Conservation (phyloP, 495 filamentous ascomycete genomes). For the Neurospora sp. region DNA sequence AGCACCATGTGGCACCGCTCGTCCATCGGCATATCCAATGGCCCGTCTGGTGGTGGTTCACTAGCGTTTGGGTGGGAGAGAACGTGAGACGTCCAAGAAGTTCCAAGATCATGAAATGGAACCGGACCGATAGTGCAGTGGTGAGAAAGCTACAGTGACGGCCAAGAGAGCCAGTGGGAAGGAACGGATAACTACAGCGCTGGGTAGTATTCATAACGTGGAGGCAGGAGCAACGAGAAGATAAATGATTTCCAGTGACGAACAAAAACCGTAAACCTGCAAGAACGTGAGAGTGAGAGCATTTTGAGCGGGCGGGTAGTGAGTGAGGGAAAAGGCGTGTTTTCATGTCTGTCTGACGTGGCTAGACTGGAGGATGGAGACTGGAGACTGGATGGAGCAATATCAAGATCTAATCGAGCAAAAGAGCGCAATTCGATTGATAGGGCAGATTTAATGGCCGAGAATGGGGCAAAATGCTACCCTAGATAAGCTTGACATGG, state of each 20-base stretch:
- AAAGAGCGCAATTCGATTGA: neutral
- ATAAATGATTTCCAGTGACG: neutral
- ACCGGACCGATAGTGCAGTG: neutral
- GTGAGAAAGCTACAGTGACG: neutral
- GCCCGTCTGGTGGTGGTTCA: neutral
- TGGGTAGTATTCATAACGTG: neutral
- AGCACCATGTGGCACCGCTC: neutral
- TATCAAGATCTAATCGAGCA: neutral
- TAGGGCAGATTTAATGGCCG: neutral
- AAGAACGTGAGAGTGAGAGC: neutral
- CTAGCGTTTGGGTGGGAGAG: neutral
- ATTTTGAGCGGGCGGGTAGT: neutral
- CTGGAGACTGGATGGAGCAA: neutral
- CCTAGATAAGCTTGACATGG: neutral
- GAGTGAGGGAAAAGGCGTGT: neutral
- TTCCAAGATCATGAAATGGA: neutral
- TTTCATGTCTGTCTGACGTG: neutral
- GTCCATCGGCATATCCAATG: neutral
- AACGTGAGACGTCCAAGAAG: neutral
- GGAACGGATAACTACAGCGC: neutral
- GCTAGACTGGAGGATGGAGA: neutral
- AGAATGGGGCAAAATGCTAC: neutral
- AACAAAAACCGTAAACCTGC: neutral
- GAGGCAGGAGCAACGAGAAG: neutral
- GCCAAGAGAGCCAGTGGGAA: neutral